A percentile compares a stretch with the other conserved stretches of the same genome.
These are phyloP conservation scores for Fraxinus sp. DNA, from an alignment of 305 asterid species.

Conservation along the genomic window DNA sequence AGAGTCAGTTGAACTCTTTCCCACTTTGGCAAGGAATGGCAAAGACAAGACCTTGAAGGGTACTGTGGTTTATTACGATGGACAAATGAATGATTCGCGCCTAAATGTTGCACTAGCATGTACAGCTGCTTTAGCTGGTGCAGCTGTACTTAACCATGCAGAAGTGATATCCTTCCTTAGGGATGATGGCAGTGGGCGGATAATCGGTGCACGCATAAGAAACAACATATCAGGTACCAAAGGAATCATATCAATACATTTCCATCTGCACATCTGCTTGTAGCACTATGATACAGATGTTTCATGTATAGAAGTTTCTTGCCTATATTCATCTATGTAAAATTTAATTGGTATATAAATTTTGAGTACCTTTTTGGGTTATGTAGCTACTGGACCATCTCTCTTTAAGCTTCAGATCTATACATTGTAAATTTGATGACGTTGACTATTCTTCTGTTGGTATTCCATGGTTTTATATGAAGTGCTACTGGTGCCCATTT, in stretches of 20 bases:
- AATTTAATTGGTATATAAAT: constrained; percentile 2
- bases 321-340: constrained; percentile 8
- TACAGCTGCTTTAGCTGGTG: constrained; percentile 94
- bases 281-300: not conserved
- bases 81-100: constrained; percentile 98
- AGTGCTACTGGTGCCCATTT: constrained; percentile 21
- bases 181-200: constrained; percentile 65
- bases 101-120: constrained; percentile 84
- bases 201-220: constrained; percentile 83
- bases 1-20: constrained; percentile 85
- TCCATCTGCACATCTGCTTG: not conserved
- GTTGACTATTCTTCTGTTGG: not conserved
- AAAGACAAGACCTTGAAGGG: constrained; percentile 81
- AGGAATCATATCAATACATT: constrained; percentile 10
- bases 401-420: not conserved
- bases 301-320: constrained; percentile 10
- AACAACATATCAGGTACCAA: constrained; percentile 70
- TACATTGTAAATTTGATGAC: not conserved
- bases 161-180: constrained; percentile 73
- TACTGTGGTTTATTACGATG: constrained; percentile 96
- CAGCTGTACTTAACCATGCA: constrained; percentile 88
- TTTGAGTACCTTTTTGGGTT: not conserved
- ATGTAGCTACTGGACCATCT: constrained; percentile 1
- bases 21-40: constrained; percentile 80
- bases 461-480: not conserved